These are phyloP conservation scores for Lipomyces orientalis DNA, from an alignment of 805 yeast genomes.

Conservation along the genomic window DNA sequence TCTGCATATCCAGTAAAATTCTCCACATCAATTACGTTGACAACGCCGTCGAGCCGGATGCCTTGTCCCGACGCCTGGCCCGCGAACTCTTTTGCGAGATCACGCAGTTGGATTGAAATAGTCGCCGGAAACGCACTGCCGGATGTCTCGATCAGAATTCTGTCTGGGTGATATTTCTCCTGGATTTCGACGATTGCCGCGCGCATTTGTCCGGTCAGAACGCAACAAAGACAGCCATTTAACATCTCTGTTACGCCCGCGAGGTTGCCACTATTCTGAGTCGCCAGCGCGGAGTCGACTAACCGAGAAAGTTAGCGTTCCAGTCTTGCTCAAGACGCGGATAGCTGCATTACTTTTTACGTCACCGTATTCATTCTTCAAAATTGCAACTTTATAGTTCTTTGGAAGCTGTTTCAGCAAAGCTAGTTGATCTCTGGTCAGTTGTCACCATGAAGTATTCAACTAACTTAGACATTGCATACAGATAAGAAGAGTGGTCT, in stretches of 20 bases:
- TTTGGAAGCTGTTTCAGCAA: conserved; percentile 32
- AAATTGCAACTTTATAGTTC: conserved; percentile 34
- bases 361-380: conserved; percentile 39
- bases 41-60: conserved; percentile 34
- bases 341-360: conserved; percentile 24
- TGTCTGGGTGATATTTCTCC: conserved; percentile 31
- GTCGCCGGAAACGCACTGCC: conserved; percentile 40
- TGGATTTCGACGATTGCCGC: conserved; percentile 35
- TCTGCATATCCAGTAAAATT: conserved; percentile 39
- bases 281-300: conserved; percentile 37
- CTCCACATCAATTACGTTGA: conserved; percentile 38
- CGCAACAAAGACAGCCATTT: conserved; percentile 39
- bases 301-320: not conserved
- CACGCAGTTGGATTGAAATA: conserved; percentile 35
- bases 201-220: conserved; percentile 38
- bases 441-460: not conserved
- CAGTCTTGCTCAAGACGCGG: not conserved
- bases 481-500: conserved; percentile 36
- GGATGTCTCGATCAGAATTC: conserved; percentile 38
- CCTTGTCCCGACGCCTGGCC: conserved; percentile 1
- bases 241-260: conserved; percentile 39
- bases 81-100: conserved; percentile 30
- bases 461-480: not conserved
- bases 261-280: conserved; percentile 23
- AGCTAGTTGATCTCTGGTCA: conserved; percentile 18